Evolutionary conservation across 371 early-diverging fungal genomes (phyloP), one percentile per base, ranked within the genome.

Genomic region (Circinella minor): DNA sequence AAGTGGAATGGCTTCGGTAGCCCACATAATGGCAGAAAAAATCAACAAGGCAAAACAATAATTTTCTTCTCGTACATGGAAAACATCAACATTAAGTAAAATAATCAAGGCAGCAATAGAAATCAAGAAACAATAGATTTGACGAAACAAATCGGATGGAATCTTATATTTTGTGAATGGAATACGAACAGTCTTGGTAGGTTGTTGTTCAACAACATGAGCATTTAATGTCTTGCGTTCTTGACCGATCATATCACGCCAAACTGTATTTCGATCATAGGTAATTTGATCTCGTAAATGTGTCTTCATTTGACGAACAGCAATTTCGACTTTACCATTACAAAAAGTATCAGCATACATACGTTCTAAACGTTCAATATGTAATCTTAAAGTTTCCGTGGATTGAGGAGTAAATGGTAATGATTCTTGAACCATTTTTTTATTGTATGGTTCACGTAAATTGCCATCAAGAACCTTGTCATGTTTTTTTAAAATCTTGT

Each of bases 401-500:
- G 90, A 86, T 37, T 84, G 81, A n/a, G 78, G 65, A 63, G 81
- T 81, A 74, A 91, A 94, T 3, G 92, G 89, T 4, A 82, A 78
- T 1, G 89, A 77, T 7, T 77, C 74, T 55, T 86, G 81, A 0
- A 94, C 91, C 67, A 87, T 88, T 62, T 82, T 81, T 43, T 81
- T 77, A 74, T 91, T 77, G 74, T 92, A 93, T 13, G 68, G 67
- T 49, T 86, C 76, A 60, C 77, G 71, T 13, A 81, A 51, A 38
- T 81, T 72, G 43, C 80, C 83, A 17, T 85, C 83, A 15, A 92
- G 85, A 7, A 93, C 92, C 81, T 98, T 99, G 84, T 99, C 99
- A 73, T 92, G 94, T 81, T 99, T 98, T 78, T 98, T 98, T n/a
- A 99, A 81, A 73, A 98, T 94, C 81, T 97, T 99, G 75, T 90